A percentile compares a stretch with the other conserved stretches of the same genome.
Conservation (phyloP, 371 early-diverging fungal species). For the Homolaphlyctis polyrhiza region DNA sequence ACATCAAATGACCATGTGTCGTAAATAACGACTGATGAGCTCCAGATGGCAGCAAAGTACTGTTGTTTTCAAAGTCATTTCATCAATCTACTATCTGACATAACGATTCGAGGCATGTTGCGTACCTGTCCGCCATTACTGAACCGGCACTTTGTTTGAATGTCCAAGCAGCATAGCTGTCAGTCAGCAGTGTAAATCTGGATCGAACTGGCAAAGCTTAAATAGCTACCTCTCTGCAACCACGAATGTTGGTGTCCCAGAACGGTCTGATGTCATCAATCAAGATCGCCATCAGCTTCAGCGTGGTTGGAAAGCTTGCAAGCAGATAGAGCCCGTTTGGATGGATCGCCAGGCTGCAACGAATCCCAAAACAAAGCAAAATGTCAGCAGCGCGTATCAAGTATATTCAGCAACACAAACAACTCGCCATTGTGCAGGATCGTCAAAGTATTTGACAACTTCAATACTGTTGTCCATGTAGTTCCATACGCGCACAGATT, state of each 20-base stretch:
- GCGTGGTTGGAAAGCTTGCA: constrained; percentile 44
- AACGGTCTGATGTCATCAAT: constrained; percentile 50
- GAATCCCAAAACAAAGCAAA: no score
- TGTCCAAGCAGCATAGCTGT: not conserved
- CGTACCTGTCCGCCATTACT: constrained; percentile 45
- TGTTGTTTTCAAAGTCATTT: no score
- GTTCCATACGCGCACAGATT: constrained; percentile 54
- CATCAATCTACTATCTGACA: no score
- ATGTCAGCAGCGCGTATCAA: no score
- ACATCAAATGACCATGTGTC: constrained; percentile 47
- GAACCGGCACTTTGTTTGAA: constrained; percentile 41
- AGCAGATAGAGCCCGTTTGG: constrained; percentile 51
- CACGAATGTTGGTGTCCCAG: constrained; percentile 43
- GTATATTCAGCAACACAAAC: no score
- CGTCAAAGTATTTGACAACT: constrained; percentile 41
- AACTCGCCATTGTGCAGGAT: constrained; percentile 43
- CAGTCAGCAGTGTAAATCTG: not conserved
- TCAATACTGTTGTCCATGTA: constrained; percentile 44
- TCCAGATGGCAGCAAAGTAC: constrained; percentile 45
- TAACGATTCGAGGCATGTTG: not conserved
- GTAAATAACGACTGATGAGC: constrained; percentile 35
- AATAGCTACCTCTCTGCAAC: constrained; percentile 42
- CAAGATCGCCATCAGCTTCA: constrained; percentile 49
- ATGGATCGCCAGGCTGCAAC: constrained; percentile 47
- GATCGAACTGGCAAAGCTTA: not conserved